phyloP scores from a whole-genome alignment of 257 asterid species.

The Nicotiana otophora region DNA sequence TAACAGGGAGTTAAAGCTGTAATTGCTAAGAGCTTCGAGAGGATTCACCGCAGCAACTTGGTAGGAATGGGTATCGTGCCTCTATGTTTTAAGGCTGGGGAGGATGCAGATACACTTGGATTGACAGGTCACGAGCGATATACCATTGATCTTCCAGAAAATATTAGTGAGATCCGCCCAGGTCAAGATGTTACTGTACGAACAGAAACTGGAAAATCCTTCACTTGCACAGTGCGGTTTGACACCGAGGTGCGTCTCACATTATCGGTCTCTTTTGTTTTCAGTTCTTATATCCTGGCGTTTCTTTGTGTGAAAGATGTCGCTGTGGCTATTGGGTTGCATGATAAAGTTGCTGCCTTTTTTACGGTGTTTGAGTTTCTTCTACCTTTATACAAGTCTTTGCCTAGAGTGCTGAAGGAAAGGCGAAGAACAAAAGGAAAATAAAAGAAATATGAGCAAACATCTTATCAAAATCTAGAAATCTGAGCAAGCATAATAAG shows the following conservation, averaged over 20 bases:
- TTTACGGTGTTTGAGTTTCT: neutral
- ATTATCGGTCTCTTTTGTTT: neutral
- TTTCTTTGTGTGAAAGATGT: neutral
- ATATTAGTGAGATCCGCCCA: constrained; percentile 70
- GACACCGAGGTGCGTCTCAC: constrained; percentile 73
- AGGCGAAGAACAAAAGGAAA: neutral
- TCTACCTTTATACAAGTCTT: neutral
- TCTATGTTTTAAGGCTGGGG: constrained; percentile 90
- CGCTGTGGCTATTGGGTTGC: neutral
- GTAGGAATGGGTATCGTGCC: constrained; percentile 98
- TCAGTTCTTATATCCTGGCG: neutral
- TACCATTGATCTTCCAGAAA: constrained; percentile 78
- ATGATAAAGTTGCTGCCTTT: neutral
- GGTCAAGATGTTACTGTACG: constrained; percentile 78
- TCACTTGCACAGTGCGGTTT: constrained; percentile 81
- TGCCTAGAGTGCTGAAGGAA: neutral
- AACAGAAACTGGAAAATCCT: constrained; percentile 70
- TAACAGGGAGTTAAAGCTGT: constrained; percentile 93
- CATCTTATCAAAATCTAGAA: no score
- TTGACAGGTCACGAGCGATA: constrained; percentile 91
- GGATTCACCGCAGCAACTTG: constrained; percentile 93
- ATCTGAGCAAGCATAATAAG: neutral
- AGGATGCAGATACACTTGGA: constrained; percentile 86
- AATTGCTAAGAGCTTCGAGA: constrained; percentile 88
- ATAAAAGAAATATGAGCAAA: neutral